Conservation (phyloP, 768 basidiomycete genomes). For the Tulasnella sp. region DNA sequence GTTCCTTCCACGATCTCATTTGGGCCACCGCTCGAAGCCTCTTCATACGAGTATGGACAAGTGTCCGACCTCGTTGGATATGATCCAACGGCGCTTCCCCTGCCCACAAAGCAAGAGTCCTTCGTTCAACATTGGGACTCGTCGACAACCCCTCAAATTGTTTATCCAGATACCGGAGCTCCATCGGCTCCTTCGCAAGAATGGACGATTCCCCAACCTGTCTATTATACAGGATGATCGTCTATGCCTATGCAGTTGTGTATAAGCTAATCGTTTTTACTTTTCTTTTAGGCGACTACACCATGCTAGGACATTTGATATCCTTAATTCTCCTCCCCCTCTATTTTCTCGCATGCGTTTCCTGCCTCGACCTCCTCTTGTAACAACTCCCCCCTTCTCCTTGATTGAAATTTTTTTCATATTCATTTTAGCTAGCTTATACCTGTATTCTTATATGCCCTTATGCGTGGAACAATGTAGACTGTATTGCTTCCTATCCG, state of each 20-base stretch:
- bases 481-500: not conserved
- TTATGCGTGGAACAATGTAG: not conserved
- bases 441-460: conserved; percentile 6
- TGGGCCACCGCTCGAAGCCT: not conserved
- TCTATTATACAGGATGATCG: not conserved
- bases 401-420: not conserved
- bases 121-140: not conserved
- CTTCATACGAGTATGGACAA: not conserved
- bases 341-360: not conserved
- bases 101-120: not conserved
- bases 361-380: not conserved
- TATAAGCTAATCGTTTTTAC: not conserved
- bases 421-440: not conserved
- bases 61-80: not conserved
- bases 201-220: not conserved
- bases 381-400: not conserved
- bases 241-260: not conserved
- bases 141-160: not conserved
- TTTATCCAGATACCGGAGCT: not conserved
- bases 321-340: not conserved
- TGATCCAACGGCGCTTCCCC: not conserved
- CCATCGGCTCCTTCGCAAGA: not conserved
- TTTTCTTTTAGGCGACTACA: not conserved
- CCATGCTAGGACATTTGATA: not conserved
- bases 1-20: not conserved